Conservation (phyloP, 169 alveolate genomes). For the Plasmodium sp. region DNA sequence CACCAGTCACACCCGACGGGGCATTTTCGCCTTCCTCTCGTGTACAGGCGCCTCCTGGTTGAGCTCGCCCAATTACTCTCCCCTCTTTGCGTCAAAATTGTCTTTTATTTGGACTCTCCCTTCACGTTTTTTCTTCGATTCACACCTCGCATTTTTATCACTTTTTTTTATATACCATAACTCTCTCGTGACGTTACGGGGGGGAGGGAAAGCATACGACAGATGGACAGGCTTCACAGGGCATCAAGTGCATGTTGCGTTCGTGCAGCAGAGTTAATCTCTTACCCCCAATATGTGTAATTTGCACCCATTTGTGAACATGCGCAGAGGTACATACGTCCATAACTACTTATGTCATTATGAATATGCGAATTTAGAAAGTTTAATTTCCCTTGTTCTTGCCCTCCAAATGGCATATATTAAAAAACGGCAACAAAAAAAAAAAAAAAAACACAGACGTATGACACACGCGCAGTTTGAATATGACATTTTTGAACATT, state of each 20-base stretch:
- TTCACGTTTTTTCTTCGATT: not conserved
- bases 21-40: not conserved
- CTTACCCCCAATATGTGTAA: not conserved
- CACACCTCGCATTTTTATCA: not conserved
- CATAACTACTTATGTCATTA: not conserved
- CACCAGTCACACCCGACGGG: not conserved
- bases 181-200: not conserved
- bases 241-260: not conserved
- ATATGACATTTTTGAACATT: not conserved
- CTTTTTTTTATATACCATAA: not conserved
- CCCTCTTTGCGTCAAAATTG: not conserved
- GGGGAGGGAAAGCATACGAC: not conserved
- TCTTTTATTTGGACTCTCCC: not conserved
- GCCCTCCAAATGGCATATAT: not conserved
- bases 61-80: not conserved
- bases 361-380: not conserved
- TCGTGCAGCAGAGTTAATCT: not conserved
- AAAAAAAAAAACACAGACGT: not conserved
- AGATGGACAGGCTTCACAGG: not conserved
- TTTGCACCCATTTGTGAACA: not conserved
- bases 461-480: not conserved
- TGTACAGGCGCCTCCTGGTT: not conserved
- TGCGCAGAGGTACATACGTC: not conserved
- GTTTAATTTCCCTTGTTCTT: not conserved
- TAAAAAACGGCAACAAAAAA: not conserved